Evolutionary conservation across 1,139 yeast genomes (phyloP).

Genomic region (Wickerhamomyces sp.): DNA sequence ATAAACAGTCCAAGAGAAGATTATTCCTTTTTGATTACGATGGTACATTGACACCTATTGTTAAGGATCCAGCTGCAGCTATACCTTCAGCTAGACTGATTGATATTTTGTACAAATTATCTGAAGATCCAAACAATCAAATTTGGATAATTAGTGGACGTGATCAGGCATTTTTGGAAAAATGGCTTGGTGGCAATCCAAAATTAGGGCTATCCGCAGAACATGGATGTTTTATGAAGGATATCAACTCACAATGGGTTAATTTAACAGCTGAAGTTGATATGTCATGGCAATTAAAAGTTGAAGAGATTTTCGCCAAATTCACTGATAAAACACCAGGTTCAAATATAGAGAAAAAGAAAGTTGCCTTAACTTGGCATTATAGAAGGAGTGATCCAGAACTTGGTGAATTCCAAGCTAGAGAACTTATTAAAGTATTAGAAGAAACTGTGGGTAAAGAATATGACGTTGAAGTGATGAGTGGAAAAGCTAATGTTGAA

Average conservation of each 20-base stretch:
- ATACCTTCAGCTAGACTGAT: conserved; percentile 79
- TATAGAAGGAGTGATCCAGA: conserved; percentile 93
- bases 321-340: conserved; percentile 92
- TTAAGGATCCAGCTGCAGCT: conserved; percentile 96
- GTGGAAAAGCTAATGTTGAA: conserved; percentile 94
- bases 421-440: conserved; percentile 63
- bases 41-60: conserved; percentile 95
- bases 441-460: conserved; percentile 54
- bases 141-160: conserved; percentile 97
- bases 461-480: conserved; percentile 93
- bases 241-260: conserved; percentile 64
- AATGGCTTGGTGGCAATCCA: conserved; percentile 71
- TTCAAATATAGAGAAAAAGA: conserved; percentile 77
- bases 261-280: conserved; percentile 80
- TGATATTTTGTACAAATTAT: conserved; percentile 52
- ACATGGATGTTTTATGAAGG: conserved; percentile 93
- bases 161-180: conserved; percentile 83
- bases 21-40: conserved; percentile 92
- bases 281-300: conserved; percentile 91
- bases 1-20: conserved; percentile 59
- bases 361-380: conserved; percentile 97
- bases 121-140: conserved; percentile 75
- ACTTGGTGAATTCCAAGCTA: conserved; percentile 82
- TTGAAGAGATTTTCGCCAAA: conserved; percentile 63
- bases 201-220: conserved; percentile 86